Evolutionary conservation across 2,329 filamentous ascomycete species (phyloP).

Genomic region (Colletotrichum sojae): DNA sequence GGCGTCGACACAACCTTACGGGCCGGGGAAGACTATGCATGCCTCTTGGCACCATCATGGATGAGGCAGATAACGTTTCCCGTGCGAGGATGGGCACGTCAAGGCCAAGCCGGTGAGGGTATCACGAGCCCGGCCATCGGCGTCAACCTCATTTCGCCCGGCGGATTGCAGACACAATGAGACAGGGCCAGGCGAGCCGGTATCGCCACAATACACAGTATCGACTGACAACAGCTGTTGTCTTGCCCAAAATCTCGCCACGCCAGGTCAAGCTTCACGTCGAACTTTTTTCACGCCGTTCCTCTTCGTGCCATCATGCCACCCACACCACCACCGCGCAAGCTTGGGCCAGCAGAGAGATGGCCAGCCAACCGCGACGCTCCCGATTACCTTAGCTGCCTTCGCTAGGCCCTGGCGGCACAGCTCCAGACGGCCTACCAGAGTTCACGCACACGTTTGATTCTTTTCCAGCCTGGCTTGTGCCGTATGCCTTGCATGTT

Average conservation of each 20-base stretch:
- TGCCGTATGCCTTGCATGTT: background rate
- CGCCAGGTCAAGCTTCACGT: slow-evolving; percentile 18
- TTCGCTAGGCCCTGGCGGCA: slow-evolving; percentile 4
- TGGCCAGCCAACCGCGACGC: slow-evolving; percentile 34
- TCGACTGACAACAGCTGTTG: slow-evolving; percentile 40
- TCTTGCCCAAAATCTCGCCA: slow-evolving; percentile 33
- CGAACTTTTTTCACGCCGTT: slow-evolving; percentile 7
- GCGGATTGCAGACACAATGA: slow-evolving; percentile 2
- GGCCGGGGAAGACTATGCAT: background rate
- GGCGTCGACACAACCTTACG: background rate
- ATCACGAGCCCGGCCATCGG: slow-evolving; percentile 31
- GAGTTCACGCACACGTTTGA: slow-evolving; percentile 15
- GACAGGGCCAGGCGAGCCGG: background rate
- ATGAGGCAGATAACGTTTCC: slow-evolving; percentile 21
- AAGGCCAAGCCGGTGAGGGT: slow-evolving; percentile 30
- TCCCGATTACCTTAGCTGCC: slow-evolving; percentile 29
- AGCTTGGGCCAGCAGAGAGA: slow-evolving; percentile 10
- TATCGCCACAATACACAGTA: slow-evolving; percentile 2
- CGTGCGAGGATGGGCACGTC: slow-evolving; percentile 7
- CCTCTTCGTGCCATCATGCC: slow-evolving; percentile 34
- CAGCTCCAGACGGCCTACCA: slow-evolving; percentile 21
- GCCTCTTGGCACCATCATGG: slow-evolving; percentile 9
- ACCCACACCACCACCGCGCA: slow-evolving; percentile 21
- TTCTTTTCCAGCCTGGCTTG: background rate
- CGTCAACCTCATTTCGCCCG: slow-evolving; percentile 15